Conservation (phyloP, 2,329 filamentous ascomycete species). For the Emydomyces testavorans region DNA sequence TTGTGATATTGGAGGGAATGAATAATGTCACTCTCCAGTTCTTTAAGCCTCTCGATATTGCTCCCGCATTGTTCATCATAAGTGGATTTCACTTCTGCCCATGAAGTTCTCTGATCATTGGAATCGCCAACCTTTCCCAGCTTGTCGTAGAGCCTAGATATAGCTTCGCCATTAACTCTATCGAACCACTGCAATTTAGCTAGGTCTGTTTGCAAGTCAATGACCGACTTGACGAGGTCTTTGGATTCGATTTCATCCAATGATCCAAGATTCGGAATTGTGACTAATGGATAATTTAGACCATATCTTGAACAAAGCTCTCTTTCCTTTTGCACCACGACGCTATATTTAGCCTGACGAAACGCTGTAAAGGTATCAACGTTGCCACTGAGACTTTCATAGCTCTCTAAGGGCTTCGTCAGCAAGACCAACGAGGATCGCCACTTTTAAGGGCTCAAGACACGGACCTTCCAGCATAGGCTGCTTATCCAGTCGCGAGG, state of each 20-base stretch:
- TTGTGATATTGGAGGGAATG: neutral
- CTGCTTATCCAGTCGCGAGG: neutral
- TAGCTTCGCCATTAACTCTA: conserved; percentile 18
- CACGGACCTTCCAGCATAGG: conserved; percentile 10
- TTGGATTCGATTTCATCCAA: neutral
- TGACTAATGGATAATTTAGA: neutral
- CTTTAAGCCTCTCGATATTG: neutral
- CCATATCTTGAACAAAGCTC: conserved; percentile 3
- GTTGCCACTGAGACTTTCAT: neutral
- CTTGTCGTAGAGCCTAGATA: conserved; percentile 14
- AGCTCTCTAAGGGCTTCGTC: neutral
- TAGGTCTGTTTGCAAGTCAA: conserved; percentile 14
- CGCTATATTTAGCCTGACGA: neutral
- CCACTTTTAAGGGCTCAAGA: neutral
- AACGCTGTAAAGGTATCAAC: conserved; percentile 6
- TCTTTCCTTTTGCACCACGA: conserved; percentile 1
- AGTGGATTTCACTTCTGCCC: neutral
- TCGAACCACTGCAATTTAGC: conserved; percentile 16
- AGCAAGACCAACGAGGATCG: neutral
- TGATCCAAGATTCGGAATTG: neutral
- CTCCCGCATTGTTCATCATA: neutral
- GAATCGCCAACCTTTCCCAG: neutral
- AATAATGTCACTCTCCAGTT: neutral
- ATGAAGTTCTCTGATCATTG: neutral
- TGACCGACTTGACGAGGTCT: neutral